Percentiles rank a stretch among this genome's conserved stretches.
These are phyloP conservation scores for Talaromyces islandicus DNA, from an alignment of 2,329 filamentous ascomycete genomes.

Conservation along the genomic window DNA sequence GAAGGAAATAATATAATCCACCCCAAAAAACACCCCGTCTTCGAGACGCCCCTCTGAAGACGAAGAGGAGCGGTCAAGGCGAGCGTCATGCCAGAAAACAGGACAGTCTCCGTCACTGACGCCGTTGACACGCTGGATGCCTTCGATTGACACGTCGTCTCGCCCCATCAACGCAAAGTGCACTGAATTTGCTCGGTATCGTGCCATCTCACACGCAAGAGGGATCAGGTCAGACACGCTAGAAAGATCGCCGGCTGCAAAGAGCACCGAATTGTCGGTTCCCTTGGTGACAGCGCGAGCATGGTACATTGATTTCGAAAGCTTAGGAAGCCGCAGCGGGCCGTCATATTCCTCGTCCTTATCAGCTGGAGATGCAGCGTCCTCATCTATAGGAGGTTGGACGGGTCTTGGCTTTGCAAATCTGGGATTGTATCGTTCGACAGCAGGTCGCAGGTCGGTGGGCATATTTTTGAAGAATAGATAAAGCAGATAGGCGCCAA, in stretches of 20 bases:
- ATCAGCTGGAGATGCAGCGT: background rate
- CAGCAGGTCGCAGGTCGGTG: slow-evolving; percentile 36
- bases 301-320: slow-evolving; percentile 58
- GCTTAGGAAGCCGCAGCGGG: slow-evolving; percentile 60
- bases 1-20: slow-evolving; percentile 66
- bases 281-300: slow-evolving; percentile 49
- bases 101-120: slow-evolving; percentile 62
- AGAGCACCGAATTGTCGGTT: slow-evolving; percentile 59
- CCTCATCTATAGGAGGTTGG: slow-evolving; percentile 6
- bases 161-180: slow-evolving; percentile 77
- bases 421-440: slow-evolving; percentile 24
- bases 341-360: slow-evolving; percentile 52
- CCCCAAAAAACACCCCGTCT: slow-evolving; percentile 55
- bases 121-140: slow-evolving; percentile 71
- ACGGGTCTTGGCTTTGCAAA: slow-evolving; percentile 8
- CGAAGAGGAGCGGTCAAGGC: slow-evolving; percentile 64
- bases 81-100: slow-evolving; percentile 65
- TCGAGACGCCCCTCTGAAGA: slow-evolving; percentile 68
- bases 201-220: slow-evolving; percentile 80
- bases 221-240: slow-evolving; percentile 70
- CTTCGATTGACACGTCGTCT: slow-evolving; percentile 61
- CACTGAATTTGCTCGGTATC: slow-evolving; percentile 62
- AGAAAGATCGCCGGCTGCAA: slow-evolving; percentile 67
- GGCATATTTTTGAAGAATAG: slow-evolving; percentile 62
- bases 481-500: slow-evolving; percentile 51